Base-by-base conservation (phyloP, 1,139 yeast genomes). In the Yamadazyma siamensis region DNA sequence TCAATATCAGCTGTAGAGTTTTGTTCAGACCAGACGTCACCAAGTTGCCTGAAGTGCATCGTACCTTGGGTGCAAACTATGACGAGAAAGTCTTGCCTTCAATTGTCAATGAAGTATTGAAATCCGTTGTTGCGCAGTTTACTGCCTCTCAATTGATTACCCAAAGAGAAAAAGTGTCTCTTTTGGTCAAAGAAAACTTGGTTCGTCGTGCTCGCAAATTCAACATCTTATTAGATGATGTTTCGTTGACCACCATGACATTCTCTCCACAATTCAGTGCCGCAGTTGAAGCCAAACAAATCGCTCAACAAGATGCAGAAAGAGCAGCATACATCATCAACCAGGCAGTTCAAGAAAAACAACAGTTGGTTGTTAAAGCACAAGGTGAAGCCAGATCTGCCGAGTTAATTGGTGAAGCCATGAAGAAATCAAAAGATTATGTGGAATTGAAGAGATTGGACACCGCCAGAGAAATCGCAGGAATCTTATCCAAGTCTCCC, bases 301-400 rank as follows among this genome's bases (percentile, higher is more conserved):
- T 91, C 59, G 98, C 99, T 21, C 98, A 94, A 63, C 99, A 91
- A 67, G 98, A 91, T 58, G 97, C 98, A 17, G 96, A 91, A 65
- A 80, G 95, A 59, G 97, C 98, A 10, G 96, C 97, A 0, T 94
- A 89, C 47, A 71, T 91, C 31, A 98, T 91, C 33, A 98, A 91
- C 60, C 86, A 89, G 55, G 98, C 99, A 12, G 80, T 85, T 47
- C 98, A 94, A 62, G 98, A 91, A 65, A 91, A 91, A 60, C 96
- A 91, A 61, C 95, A 94, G 56, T 74, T 86, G 66, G 94, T 91
- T 45, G 96, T 91, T 37, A 87, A 84, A 59, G 97, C 97, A 5
- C 84, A 87, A 58, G 99, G 99, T 77, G 99, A 91, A 65, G 99
- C 98, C 44, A 81, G 86, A 55, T 85, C 96, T 35, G 99, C 99